Conservation (phyloP, 257 asterid species). For the Solanum chilense region DNA sequence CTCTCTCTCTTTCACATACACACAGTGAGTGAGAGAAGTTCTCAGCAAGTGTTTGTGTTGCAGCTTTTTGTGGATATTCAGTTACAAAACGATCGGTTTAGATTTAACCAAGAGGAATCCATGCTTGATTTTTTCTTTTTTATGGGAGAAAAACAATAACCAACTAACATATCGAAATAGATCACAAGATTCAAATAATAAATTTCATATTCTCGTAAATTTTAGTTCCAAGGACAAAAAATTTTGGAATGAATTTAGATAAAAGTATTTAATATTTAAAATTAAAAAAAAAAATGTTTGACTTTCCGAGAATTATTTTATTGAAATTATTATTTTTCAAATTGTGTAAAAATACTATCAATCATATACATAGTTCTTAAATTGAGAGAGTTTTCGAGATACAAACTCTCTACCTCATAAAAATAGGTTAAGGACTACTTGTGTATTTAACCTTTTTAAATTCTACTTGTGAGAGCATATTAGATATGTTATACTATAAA, state of each 20-base stretch:
- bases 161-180: background rate
- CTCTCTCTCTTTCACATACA: slow-evolving; percentile 1
- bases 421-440: no score
- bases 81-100: background rate
- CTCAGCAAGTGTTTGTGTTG: background rate
- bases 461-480: no score
- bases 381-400: background rate
- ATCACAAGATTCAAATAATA: no score
- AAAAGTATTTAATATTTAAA: background rate
- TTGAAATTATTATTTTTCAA: background rate
- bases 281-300: background rate
- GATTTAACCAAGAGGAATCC: background rate
- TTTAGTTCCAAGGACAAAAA: background rate
- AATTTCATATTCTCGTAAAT: fast-evolving
- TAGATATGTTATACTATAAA: background rate
- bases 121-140: background rate
- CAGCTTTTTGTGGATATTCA: background rate
- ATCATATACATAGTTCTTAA: background rate
- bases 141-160: background rate
- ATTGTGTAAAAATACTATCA: background rate
- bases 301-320: background rate
- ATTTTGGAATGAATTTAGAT: background rate
- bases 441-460: no score
- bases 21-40: background rate
- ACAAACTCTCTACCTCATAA: no score